Evolutionary conservation across 129 eudicot genomes (phyloP).

Genomic region (Lonicera japonica): DNA sequence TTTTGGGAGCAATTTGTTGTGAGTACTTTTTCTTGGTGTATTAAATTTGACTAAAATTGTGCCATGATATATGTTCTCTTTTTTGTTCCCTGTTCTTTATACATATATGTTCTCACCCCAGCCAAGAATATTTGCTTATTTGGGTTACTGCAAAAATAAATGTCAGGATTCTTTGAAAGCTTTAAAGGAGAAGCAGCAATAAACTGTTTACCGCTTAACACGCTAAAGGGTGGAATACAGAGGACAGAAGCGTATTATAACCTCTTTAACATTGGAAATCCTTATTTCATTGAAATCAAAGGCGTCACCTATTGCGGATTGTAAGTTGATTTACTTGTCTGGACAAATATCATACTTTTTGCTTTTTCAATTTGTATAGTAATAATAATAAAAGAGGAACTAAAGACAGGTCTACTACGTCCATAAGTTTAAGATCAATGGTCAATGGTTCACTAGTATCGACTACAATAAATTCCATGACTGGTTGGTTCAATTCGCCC

Average conservation of each 20-base stretch:
- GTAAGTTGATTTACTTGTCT: conserved; percentile 34
- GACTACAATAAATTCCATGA: conserved; percentile 96
- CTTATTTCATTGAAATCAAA: conserved; percentile 95
- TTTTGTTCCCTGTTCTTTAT: background rate
- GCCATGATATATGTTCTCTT: background rate
- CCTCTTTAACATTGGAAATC: conserved; percentile 72
- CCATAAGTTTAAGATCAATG: conserved; percentile 83
- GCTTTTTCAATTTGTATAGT: background rate
- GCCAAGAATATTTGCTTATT: background rate
- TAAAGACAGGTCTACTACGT: conserved; percentile 74
- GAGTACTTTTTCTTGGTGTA: conserved; percentile 22
- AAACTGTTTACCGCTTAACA: conserved; percentile 94
- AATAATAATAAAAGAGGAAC: background rate
- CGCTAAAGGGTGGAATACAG: conserved; percentile 98
- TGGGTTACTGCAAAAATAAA: conserved; percentile 4
- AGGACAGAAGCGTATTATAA: conserved; percentile 83
- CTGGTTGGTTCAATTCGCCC: conserved; percentile 54
- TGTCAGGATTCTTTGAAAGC: conserved; percentile 87
- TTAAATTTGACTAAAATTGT: background rate
- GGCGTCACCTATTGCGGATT: conserved; percentile 99
- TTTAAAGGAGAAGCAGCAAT: conserved; percentile 76
- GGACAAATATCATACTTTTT: background rate
- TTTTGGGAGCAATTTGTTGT: conserved; percentile 97
- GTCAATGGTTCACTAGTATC: conserved; percentile 96
- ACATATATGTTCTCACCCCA: background rate